These are phyloP conservation scores for Fraxinus latifolia DNA, from an alignment of 305 asterid species.

Conservation along the genomic window DNA sequence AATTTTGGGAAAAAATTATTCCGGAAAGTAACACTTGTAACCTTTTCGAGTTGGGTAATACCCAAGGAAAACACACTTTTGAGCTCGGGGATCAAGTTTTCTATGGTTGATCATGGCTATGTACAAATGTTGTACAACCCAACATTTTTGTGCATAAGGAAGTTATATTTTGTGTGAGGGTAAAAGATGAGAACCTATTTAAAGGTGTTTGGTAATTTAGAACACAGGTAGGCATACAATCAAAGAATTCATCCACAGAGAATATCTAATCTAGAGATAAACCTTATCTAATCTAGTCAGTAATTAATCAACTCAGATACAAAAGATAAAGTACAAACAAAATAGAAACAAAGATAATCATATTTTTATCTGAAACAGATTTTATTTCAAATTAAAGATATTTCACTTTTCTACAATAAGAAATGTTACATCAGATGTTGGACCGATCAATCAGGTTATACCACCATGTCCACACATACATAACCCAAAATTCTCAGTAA, in stretches of 20 bases:
- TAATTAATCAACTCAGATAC: neutral
- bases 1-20: neutral
- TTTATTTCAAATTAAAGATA: neutral
- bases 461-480: slow-evolving; percentile 10
- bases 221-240: neutral
- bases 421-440: slow-evolving; percentile 17
- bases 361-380: neutral
- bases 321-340: neutral
- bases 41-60: neutral
- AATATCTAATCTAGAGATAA: neutral
- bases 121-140: neutral
- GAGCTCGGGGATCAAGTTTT: neutral
- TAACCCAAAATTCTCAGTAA: slow-evolving; percentile 5
- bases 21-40: neutral
- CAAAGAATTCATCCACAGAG: neutral
- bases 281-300: neutral
- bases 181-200: neutral
- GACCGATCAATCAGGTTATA: slow-evolving; percentile 3
- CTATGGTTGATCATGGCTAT: neutral
- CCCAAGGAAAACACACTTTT: neutral
- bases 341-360: neutral
- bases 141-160: neutral
- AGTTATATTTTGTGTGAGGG: neutral
- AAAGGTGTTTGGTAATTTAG: neutral
- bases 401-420: neutral